Base-by-base conservation (phyloP, 768 basidiomycete species). In the Mycena vulgaris region DNA sequence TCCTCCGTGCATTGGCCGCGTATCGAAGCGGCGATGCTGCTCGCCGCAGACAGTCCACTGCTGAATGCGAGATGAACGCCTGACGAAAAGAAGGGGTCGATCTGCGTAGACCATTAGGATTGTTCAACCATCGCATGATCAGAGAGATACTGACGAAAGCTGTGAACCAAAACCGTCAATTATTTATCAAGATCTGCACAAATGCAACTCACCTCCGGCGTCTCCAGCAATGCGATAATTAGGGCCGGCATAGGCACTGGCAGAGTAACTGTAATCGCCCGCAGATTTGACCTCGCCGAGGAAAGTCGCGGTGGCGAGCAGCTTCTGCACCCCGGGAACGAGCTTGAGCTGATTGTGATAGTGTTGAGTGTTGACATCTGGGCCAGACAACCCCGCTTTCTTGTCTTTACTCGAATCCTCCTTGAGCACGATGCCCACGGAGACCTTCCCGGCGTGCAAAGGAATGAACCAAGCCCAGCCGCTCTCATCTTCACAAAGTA, bases 401-500 rank as follows among this genome's bases (percentile, higher is more conserved):
- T 56, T 78, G 25, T 72, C 73, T 25, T 69, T 70, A 65, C 77
- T 77, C 6, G 49, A 23, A 10, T 70, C 68, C 35, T 82, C 78
- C 40, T 83, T 76, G 45, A 83, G 72, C 3, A 84, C 79, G 27
- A 83, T 68, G 5, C 83, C 83, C 0, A 84, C 60, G 11, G 83
- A 83, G 2, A 79, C 80, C 2, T 73, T 77, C 51, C 80, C 80
- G 40, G 76, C 30, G n/a, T n/a, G n/a, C 28, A 83, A 72, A 14
- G 82, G 83, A 30, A 83, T 83, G 35, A 80, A 80, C 82, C 83
- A 84, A 13, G 78, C 77, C 83, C 83, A 83, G 14, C 83, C 83
- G n/a, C 81, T 78, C 63, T 83, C 80, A 47, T 83, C 83, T 87
- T 33, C 42, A 30, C 6, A 16, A 39, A 45, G 5, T 23, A 25